A percentile compares a stretch with the other conserved stretches of the same genome.
Conservation (phyloP, 2,329 filamentous ascomycete species). For the Pseudogymnoascus sp. region DNA sequence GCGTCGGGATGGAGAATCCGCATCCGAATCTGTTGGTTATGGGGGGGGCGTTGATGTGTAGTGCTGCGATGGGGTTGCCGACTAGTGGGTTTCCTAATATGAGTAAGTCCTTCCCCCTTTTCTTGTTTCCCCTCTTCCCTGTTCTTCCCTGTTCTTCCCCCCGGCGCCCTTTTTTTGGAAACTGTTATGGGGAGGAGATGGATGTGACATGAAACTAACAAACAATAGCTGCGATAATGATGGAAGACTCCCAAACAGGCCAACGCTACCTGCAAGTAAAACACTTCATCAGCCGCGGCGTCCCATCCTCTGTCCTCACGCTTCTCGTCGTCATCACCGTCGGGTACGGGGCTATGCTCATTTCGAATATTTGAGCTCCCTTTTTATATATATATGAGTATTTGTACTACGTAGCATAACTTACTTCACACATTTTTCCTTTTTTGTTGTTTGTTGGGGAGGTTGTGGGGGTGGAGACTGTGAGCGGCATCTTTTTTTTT, state of each 20-base stretch:
- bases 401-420: background rate
- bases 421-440: background rate
- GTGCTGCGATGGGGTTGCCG: conserved; percentile 91
- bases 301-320: conserved; percentile 76
- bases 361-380: background rate
- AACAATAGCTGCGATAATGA: conserved; percentile 84
- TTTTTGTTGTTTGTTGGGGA: background rate
- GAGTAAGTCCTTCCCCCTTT: conserved; percentile 55
- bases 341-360: conserved; percentile 81
- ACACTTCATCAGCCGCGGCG: conserved; percentile 90
- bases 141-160: no score
- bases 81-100: conserved; percentile 98
- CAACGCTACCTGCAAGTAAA: conserved; percentile 85
- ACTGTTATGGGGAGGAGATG: background rate
- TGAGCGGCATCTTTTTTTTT: background rate
- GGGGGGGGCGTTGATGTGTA: conserved; percentile 92
- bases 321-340: conserved; percentile 77
- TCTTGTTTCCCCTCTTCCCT: background rate
- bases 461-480: background rate
- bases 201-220: conserved; percentile 14
- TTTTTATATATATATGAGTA: conserved; percentile 38
- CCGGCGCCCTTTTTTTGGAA: no score
- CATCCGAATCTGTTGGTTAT: conserved; percentile 94
- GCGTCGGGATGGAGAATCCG: conserved; percentile 73
- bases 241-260: conserved; percentile 85